phyloP scores from a whole-genome alignment of 805 yeast species.

The Starmerella geochares region DNA sequence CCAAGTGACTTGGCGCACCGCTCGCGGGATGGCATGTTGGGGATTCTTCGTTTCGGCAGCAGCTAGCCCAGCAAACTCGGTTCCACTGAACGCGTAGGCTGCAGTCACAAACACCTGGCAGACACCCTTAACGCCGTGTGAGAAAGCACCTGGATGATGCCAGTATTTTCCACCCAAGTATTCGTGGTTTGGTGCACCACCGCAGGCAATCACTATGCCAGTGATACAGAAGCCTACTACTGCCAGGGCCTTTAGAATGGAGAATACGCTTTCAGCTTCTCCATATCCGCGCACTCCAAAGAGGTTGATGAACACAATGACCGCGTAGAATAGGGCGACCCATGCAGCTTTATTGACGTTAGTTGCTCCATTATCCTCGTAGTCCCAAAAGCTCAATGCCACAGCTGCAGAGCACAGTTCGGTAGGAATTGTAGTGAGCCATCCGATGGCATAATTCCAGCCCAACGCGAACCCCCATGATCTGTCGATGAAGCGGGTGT shows the following conservation, averaged over 20 bases:
- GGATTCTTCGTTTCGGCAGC: slow-evolving; percentile 69
- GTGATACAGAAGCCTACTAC: slow-evolving; percentile 52
- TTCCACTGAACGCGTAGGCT: slow-evolving; percentile 62
- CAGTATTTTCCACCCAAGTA: slow-evolving; percentile 36
- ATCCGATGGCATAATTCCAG: slow-evolving; percentile 39
- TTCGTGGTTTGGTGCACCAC: slow-evolving; percentile 45
- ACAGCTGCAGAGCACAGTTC: slow-evolving; percentile 52
- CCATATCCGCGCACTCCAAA: slow-evolving; percentile 54
- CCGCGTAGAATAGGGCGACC: slow-evolving; percentile 44
- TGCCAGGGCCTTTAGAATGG: slow-evolving; percentile 47
- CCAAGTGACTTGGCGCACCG: slow-evolving; percentile 73
- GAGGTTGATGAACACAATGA: slow-evolving; percentile 40
- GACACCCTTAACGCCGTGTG: slow-evolving; percentile 56
- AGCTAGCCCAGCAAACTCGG: slow-evolving; percentile 61
- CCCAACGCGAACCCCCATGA: slow-evolving; percentile 41
- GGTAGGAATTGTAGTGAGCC: slow-evolving; percentile 48
- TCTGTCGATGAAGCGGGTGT: slow-evolving; percentile 53
- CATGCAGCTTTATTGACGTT: too few relatives aligned
- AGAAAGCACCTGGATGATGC: slow-evolving; percentile 51
- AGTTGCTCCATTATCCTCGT: slow-evolving; percentile 23
- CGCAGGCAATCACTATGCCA: slow-evolving; percentile 44
- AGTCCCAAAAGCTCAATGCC: slow-evolving; percentile 51
- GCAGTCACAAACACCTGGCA: slow-evolving; percentile 56
- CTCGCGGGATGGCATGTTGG: slow-evolving; percentile 53
- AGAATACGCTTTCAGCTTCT: slow-evolving; percentile 55